These are phyloP conservation scores for Chrysanthemum makinoi DNA, from an alignment of 129 eudicot species.

Conservation along the genomic window DNA sequence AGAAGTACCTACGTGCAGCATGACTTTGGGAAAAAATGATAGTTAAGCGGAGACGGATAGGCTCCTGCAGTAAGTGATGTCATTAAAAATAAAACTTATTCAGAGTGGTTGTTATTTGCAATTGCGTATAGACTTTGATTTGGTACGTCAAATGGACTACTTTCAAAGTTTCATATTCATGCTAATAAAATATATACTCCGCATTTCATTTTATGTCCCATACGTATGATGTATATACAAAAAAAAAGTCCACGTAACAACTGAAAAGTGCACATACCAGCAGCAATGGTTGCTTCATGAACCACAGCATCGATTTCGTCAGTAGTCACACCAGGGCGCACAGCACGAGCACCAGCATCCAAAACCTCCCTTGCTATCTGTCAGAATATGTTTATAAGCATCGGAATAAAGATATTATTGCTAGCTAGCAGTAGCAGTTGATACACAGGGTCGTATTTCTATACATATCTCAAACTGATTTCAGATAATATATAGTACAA, in stretches of 20 bases:
- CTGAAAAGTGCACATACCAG: constrained; percentile 46
- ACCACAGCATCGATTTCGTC: constrained; percentile 98
- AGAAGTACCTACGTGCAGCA: constrained; percentile 98
- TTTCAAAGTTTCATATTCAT: background rate
- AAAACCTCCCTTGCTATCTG: constrained; percentile 93
- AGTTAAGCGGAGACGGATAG: constrained; percentile 93
- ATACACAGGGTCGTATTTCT: background rate
- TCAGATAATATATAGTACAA: background rate
- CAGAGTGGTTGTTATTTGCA: constrained; percentile 2
- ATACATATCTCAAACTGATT: background rate
- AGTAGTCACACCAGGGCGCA: constrained; percentile 88
- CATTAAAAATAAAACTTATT: background rate
- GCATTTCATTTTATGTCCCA: background rate
- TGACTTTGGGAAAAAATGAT: constrained; percentile 90
- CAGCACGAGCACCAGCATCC: constrained; percentile 96
- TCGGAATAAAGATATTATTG: background rate
- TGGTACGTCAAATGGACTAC: no score
- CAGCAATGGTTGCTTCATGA: constrained; percentile 88
- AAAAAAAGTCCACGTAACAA: background rate
- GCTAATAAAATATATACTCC: background rate
- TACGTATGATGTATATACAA: no score
- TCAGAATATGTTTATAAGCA: constrained; percentile 5
- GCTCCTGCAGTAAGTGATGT: constrained; percentile 59
- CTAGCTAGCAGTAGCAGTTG: background rate
- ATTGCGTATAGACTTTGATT: background rate